These are phyloP conservation scores for Podaxis carcinomalis DNA, from an alignment of 768 basidiomycete species.

Conservation along the genomic window DNA sequence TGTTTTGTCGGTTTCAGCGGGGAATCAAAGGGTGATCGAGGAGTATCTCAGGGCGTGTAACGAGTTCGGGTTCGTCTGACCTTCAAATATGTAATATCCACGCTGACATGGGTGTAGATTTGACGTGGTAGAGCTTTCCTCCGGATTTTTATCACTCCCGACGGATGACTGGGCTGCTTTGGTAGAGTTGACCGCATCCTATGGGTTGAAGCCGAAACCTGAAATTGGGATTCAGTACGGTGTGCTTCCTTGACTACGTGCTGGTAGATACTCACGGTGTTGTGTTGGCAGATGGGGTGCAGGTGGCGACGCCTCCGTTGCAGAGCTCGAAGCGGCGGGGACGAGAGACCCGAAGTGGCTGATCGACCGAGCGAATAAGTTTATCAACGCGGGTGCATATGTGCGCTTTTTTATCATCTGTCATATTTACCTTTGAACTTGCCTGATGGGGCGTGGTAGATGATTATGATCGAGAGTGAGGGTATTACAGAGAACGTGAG, in stretches of 20 bases:
- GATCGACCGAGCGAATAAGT: slow-evolving; percentile 33
- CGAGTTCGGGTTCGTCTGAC: slow-evolving; percentile 26
- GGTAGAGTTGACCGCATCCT: slow-evolving; percentile 32
- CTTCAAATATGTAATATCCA: not conserved
- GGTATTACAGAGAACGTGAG: slow-evolving; percentile 44
- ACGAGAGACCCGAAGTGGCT: slow-evolving; percentile 37
- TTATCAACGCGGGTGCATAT: slow-evolving; percentile 38
- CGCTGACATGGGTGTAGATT: slow-evolving; percentile 21
- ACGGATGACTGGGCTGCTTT: slow-evolving; percentile 37
- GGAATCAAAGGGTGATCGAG: slow-evolving; percentile 26
- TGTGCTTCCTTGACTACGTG: not conserved
- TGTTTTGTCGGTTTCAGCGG: slow-evolving; percentile 29
- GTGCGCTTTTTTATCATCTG: slow-evolving; percentile 4
- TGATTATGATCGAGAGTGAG: slow-evolving; percentile 44
- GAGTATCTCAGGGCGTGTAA: slow-evolving; percentile 33
- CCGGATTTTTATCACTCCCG: slow-evolving; percentile 42
- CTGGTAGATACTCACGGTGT: not conserved
- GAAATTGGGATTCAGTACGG: slow-evolving; percentile 38
- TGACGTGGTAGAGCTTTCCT: slow-evolving; percentile 41
- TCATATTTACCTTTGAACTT: not conserved
- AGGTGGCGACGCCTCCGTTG: slow-evolving; percentile 35
- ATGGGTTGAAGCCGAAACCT: slow-evolving; percentile 39
- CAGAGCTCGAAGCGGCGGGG: slow-evolving; percentile 34
- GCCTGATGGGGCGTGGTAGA: slow-evolving; percentile 12
- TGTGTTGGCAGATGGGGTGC: slow-evolving; percentile 30